Evolutionary conservation across 768 basidiomycete species (phyloP).

Genomic region (Russula vinacea): DNA sequence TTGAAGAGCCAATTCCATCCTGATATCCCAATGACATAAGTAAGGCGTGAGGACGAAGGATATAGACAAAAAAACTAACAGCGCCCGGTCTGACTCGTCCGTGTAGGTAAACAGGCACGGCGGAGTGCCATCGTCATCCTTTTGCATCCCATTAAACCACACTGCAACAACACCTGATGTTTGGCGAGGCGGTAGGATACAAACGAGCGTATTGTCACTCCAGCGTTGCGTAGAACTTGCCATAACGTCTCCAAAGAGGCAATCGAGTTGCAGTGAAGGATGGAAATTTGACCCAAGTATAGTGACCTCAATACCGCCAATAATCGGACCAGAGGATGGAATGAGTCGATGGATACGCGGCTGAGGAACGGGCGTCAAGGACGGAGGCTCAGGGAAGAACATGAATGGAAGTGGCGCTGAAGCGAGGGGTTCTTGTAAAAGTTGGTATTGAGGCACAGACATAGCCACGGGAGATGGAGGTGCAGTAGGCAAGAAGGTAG

Average conservation of each 20-base stretch:
- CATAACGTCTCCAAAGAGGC: constrained; percentile 79
- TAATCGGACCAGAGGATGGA: constrained; percentile 78
- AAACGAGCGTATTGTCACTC: constrained; percentile 92
- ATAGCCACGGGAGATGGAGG: constrained; percentile 30
- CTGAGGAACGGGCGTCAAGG: constrained; percentile 48
- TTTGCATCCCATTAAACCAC: constrained; percentile 75
- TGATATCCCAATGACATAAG: constrained; percentile 35
- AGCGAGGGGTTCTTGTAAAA: constrained; percentile 22
- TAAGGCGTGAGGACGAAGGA: constrained; percentile 1
- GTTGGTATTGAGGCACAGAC: constrained; percentile 21
- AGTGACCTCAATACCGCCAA: constrained; percentile 93
- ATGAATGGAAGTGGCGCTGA: constrained; percentile 34
- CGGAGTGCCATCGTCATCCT: constrained; percentile 52
- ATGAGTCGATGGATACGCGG: constrained; percentile 85
- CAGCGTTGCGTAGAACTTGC: constrained; percentile 86
- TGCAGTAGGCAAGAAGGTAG: constrained; percentile 30
- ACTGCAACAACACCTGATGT: constrained; percentile 85
- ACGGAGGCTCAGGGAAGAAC: constrained; percentile 56
- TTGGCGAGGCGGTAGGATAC: constrained; percentile 79
- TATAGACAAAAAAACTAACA: constrained; percentile 51
- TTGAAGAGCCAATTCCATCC: constrained; percentile 94
- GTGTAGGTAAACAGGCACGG: constrained; percentile 82
- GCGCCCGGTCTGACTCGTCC: constrained; percentile 82
- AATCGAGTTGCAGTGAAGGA: constrained; percentile 62
- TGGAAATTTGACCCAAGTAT: constrained; percentile 90